Conservation (phyloP, 345 rosid species). For the Triadica sebifera region DNA sequence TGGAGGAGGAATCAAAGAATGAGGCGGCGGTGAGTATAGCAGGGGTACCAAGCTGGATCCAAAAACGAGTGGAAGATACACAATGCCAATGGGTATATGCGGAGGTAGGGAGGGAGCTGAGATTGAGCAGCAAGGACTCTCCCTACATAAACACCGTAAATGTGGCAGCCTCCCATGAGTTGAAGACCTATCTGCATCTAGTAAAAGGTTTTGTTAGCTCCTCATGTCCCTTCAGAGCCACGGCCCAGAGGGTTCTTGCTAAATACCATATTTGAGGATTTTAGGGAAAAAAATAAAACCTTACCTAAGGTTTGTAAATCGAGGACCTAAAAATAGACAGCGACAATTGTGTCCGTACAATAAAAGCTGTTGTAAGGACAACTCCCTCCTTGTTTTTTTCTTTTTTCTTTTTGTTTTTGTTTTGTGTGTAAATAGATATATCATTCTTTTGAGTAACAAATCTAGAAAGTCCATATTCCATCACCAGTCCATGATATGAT, state of each 20-base stretch:
- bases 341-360: background rate
- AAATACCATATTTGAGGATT: background rate
- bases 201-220: constrained; percentile 53
- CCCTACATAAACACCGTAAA: constrained; percentile 18
- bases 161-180: constrained; percentile 25
- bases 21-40: constrained; percentile 20
- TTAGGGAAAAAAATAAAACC: too few relatives aligned
- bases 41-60: constrained; percentile 23
- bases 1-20: constrained; percentile 35
- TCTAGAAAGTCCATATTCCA: too few relatives aligned
- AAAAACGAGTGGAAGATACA: constrained; percentile 23
- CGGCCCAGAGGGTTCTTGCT: constrained; percentile 25
- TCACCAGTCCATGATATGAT: too few relatives aligned
- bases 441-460: background rate
- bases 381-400: background rate
- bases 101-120: constrained; percentile 27
- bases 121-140: constrained; percentile 28
- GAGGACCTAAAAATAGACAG: background rate
- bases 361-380: background rate
- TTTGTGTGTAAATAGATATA: background rate
- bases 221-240: constrained; percentile 43
- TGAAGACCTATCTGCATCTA: constrained; percentile 31
- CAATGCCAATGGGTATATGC: constrained; percentile 26
- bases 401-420: too few relatives aligned
- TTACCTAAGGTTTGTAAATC: background rate